Evolutionary conservation across 2,329 filamentous ascomycete species (phyloP).

Genomic region (Aspergillus chevalieri): DNA sequence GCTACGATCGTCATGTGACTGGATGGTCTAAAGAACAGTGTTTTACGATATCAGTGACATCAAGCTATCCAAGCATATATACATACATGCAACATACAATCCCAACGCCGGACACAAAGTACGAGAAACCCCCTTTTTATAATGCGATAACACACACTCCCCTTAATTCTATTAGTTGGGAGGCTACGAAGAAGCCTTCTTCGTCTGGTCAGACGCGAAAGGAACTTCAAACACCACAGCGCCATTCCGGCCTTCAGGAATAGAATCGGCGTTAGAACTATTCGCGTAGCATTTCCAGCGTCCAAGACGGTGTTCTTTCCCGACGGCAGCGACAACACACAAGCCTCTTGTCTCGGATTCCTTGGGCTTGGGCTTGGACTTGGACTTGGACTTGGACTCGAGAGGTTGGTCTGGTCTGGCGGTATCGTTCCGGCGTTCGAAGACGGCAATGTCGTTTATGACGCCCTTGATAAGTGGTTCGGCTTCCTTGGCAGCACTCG

Average conservation of each 20-base stretch:
- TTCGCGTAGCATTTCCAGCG: constrained; percentile 60
- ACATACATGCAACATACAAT: not conserved
- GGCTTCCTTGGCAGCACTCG: constrained; percentile 1
- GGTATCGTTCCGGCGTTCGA: constrained; percentile 61
- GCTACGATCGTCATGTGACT: not conserved
- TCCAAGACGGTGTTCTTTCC: constrained; percentile 78
- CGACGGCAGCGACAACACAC: constrained; percentile 78
- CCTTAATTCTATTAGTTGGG: not conserved
- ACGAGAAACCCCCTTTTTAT: not conserved
- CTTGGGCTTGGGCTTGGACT: no score
- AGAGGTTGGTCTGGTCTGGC: constrained; percentile 16
- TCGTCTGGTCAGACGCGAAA: constrained; percentile 13
- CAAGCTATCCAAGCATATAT: not conserved
- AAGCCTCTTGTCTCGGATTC: constrained; percentile 54
- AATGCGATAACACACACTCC: not conserved
- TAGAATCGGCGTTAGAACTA: constrained; percentile 28
- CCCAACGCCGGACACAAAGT: not conserved
- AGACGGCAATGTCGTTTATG: constrained; percentile 80
- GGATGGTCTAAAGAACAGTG: no score
- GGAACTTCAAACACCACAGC: constrained; percentile 84
- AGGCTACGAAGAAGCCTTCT: not conserved
- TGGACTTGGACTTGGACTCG: constrained; percentile 18
- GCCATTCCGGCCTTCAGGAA: constrained; percentile 62
- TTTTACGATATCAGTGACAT: no score
- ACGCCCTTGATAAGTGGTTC: constrained; percentile 59